Evolutionary conservation across 345 rosid genomes (phyloP).

Genomic region (Eutrema heterophyllum): DNA sequence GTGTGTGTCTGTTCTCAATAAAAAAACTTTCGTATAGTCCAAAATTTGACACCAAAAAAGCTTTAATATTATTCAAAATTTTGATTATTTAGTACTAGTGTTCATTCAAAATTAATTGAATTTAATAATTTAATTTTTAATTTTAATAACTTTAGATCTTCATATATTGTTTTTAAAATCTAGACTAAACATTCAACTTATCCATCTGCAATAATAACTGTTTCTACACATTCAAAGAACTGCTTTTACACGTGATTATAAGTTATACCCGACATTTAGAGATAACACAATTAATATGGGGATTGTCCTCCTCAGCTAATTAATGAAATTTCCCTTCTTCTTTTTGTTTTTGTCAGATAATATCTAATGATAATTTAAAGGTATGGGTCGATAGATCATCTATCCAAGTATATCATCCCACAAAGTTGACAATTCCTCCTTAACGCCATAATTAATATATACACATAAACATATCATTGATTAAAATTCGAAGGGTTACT

Average conservation of each 20-base stretch:
- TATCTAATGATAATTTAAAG: not conserved
- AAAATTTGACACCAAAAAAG: no score
- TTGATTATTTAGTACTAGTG: no score
- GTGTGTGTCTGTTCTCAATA: no score
- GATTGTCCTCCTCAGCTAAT: not conserved
- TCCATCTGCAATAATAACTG: not conserved
- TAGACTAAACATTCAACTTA: not conserved
- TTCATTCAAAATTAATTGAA: not conserved
- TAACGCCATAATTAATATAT: not conserved
- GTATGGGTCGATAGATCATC: slow-evolving; percentile 24
- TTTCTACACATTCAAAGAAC: not conserved
- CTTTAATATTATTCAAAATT: no score
- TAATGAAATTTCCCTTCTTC: not conserved
- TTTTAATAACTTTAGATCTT: not conserved
- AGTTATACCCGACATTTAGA: slow-evolving; percentile 11
- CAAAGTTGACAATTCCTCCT: slow-evolving; percentile 16
- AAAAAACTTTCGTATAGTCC: no score
- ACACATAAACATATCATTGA: slow-evolving; percentile 12
- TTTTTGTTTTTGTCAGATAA: not conserved
- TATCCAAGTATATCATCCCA: not conserved
- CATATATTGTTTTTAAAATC: not conserved
- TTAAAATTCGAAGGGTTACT: slow-evolving; percentile 5
- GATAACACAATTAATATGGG: slow-evolving; percentile 11
- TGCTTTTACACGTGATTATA: not conserved
- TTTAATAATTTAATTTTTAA: not conserved